Percentiles rank a stretch among this genome's conserved stretches.
Conservation (phyloP, 1,284 basidiomycete genomes). For the Mycosarcoma mackinlayi region DNA sequence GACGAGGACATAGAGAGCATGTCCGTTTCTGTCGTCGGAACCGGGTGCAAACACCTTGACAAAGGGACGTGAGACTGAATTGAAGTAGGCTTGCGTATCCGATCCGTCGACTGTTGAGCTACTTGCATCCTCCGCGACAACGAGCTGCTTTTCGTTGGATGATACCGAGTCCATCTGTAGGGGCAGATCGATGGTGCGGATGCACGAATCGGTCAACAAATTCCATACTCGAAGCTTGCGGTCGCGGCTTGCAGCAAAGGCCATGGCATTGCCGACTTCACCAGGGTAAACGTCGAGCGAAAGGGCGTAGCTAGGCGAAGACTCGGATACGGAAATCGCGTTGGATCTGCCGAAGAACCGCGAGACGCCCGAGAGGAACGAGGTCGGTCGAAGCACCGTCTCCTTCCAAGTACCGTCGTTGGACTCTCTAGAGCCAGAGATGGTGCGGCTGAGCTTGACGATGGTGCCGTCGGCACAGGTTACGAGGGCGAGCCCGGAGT, state of each 20-base stretch:
- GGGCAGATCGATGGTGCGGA: conserved; percentile 60
- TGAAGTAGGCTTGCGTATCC: conserved; percentile 41
- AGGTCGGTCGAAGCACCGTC: conserved; percentile 48
- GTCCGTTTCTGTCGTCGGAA: conserved; percentile 35
- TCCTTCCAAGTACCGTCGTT: conserved; percentile 55
- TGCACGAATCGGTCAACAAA: conserved; percentile 58
- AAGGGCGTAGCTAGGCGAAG: conserved; percentile 49
- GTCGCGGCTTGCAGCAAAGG: conserved; percentile 59
- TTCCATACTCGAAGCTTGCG: conserved; percentile 66
- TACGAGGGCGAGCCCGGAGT: conserved; percentile 54
- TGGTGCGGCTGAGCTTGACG: conserved; percentile 53
- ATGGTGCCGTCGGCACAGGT: conserved; percentile 61
- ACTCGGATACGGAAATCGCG: conserved; percentile 33
- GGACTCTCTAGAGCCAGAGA: conserved; percentile 13
- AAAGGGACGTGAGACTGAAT: conserved; percentile 38
- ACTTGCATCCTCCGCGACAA: conserved; percentile 27
- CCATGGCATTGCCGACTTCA: conserved; percentile 45
- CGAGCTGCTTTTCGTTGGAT: conserved; percentile 30
- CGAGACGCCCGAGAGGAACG: conserved; percentile 60
- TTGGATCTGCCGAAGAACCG: conserved; percentile 54
- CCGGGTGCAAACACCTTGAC: conserved; percentile 50
- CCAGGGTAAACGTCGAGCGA: conserved; percentile 50
- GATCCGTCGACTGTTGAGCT: background rate
- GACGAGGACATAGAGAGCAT: conserved; percentile 51
- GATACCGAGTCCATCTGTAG: conserved; percentile 28